Base-by-base conservation (phyloP, 495 filamentous ascomycete genomes). In the Collariella sp. region DNA sequence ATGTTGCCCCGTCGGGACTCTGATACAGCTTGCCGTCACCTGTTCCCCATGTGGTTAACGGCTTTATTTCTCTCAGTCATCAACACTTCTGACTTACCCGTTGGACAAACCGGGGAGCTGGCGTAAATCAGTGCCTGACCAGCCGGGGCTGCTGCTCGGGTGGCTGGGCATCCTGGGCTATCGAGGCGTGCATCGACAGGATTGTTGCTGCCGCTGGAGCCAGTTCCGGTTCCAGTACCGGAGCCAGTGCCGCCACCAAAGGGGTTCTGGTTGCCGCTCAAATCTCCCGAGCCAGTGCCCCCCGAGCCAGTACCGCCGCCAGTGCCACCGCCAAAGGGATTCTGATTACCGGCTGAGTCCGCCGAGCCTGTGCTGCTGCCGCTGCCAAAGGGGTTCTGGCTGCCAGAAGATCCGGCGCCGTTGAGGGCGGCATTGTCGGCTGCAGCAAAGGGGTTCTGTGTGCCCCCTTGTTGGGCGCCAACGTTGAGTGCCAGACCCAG, bases 21-120 rank as follows among this genome's bases (percentile, higher is more conserved):
- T 46, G 44, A n/a, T 46, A 46, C n/a, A 46, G 13, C n/a, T 46
- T 29, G 24, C 44, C 44, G 44, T 46, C 26, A 19, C 44, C 29
- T 46, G n/a, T 34, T n/a, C n/a, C n/a, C n/a, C n/a, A n/a, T n/a
- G n/a, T n/a, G n/a, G n/a, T n/a, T n/a, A n/a, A n/a, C n/a, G n/a
- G n/a, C n/a, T 46, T 34, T 31, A 31, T 31, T 31, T 9, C 26
- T 4, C 26, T 31, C 26, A 31, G 26, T 31, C n/a, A n/a, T n/a
- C 26, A 31, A 31, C 5, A 31, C 26, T 31, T 31, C 26, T 31
- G 26, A 31, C 26, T 31, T 31, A 31, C 26, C 26, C 26, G 26
- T 31, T 9, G 26, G 26, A 31, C 26, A 31, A 9, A 31, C 9
- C 26, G 26, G 26, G 9, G 26, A 4, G 26, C 26, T 31, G 26